Percentiles rank a stretch among this genome's conserved stretches.
These are phyloP conservation scores for Astrocystis sublimbata DNA, from an alignment of 495 filamentous ascomycete species.

Conservation along the genomic window DNA sequence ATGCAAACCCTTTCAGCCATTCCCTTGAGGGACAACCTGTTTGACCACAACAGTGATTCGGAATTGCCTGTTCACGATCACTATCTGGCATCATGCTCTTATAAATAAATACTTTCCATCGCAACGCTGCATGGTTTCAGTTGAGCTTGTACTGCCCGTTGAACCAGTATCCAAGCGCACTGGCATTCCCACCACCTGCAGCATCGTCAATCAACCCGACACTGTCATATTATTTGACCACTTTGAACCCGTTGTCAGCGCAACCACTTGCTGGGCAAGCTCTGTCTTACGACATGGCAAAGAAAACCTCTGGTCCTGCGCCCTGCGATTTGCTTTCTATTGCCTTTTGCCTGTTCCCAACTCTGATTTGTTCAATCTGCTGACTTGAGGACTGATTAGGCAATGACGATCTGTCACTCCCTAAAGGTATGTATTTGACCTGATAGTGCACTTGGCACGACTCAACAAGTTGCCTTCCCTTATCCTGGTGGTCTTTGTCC, in stretches of 20 bases:
- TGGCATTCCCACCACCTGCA: no score
- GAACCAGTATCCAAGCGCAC: no score
- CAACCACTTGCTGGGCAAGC: slow-evolving; percentile 1
- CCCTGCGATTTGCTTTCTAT: background rate
- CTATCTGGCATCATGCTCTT: background rate
- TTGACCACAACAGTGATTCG: background rate
- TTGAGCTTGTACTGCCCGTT: background rate
- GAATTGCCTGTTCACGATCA: background rate
- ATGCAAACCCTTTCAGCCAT: background rate
- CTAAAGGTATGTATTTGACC: slow-evolving; percentile 68
- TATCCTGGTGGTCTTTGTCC: background rate
- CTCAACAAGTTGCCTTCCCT: slow-evolving; percentile 12
- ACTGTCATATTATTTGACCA: background rate
- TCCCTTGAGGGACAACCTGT: background rate
- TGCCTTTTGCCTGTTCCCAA: background rate
- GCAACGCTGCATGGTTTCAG: background rate
- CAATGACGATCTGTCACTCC: slow-evolving; percentile 90
- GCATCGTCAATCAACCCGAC: background rate
- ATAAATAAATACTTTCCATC: background rate
- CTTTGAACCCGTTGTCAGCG: background rate
- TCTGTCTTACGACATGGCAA: slow-evolving; percentile 3
- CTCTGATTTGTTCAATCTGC: slow-evolving; percentile 1
- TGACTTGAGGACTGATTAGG: slow-evolving; percentile 47
- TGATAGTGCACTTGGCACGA: background rate
- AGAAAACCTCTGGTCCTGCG: background rate